Base-by-base conservation (phyloP, 2,329 filamentous ascomycete genomes). In the Phyllosticta paracitricarpa region DNA sequence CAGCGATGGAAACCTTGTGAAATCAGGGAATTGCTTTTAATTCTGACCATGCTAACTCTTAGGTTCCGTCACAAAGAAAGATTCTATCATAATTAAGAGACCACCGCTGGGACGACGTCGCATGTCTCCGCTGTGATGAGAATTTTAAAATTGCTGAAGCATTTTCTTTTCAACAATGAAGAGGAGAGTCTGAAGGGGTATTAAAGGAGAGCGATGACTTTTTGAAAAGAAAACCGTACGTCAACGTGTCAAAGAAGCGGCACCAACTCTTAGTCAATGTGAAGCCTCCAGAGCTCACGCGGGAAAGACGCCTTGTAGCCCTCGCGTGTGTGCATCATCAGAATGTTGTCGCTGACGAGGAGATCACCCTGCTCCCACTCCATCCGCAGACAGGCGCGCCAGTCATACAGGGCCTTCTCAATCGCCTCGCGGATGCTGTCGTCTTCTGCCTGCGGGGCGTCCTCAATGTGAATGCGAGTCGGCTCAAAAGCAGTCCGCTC, bases 351-450 rank as follows among this genome's bases (percentile, higher is more conserved):
- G 62, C 72, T 82, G 4, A 84, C 68, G 1, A 84, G 63, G 48
- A 84, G 54, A 65, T 84, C 82, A 0, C 82, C 81, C 69, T 80
- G 77, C 58, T 83, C 76, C 81, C 82, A 84, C 4, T 73, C 68
- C 61, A 82, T 79, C 59, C 79, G 78, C 48, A 81, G 73, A 7
- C 77, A 78, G 0, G 82, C 77, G 0, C 81, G 73, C 4, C 78
- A 73, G 64, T 83, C 81, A 61, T 82, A 79, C 1, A 81, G 67
- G 0, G 79, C 68, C 0, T 68, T 67, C 58, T 79, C 74, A 2
- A 83, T 66, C 0, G 74, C 65, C 2, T 24, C 25, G 14, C 60
- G 28, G n/a, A 62, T 40, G 17, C 56, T 25, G 30, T 26, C 60
- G 14, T 62, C 60, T 35, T 55, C 56, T 7, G 9, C 52, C 48